Evolutionary conservation across 345 rosid genomes (phyloP).

Genomic region (Linum usitatissimum): DNA sequence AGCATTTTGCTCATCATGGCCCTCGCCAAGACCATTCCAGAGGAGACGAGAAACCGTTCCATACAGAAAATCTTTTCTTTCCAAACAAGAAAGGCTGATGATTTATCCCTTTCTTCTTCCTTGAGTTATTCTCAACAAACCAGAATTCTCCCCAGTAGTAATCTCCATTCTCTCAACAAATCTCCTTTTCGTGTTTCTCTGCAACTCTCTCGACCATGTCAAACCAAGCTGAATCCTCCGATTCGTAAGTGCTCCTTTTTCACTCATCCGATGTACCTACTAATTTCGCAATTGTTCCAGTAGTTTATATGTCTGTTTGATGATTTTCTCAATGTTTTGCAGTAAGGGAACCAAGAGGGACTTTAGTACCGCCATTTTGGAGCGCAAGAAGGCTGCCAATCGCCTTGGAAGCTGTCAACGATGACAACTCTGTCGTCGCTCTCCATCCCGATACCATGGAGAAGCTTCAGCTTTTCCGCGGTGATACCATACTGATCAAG

Average conservation of each 20-base stretch:
- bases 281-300: neutral
- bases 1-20: neutral
- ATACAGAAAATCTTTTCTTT: neutral
- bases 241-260: slow-evolving; percentile 2
- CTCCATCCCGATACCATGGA: slow-evolving; percentile 15
- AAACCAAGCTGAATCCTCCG: slow-evolving; percentile 17
- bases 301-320: neutral
- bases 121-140: neutral
- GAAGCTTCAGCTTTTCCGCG: slow-evolving; percentile 16
- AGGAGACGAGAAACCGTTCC: neutral
- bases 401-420: slow-evolving; percentile 11
- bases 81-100: neutral
- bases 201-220: slow-evolving; percentile 12
- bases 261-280: neutral
- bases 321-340: neutral
- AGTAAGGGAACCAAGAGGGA: slow-evolving; percentile 18
- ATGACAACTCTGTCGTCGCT: slow-evolving; percentile 10
- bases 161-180: neutral
- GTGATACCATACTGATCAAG: slow-evolving; percentile 17
- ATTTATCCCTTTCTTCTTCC: neutral
- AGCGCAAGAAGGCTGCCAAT: slow-evolving; percentile 14
- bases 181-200: neutral
- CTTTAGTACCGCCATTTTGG: slow-evolving; percentile 15
- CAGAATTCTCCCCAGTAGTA: neutral
- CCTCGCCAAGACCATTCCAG: neutral